phyloP scores from a whole-genome alignment of 2,329 filamentous ascomycete species.

The Cadophora sp. region DNA sequence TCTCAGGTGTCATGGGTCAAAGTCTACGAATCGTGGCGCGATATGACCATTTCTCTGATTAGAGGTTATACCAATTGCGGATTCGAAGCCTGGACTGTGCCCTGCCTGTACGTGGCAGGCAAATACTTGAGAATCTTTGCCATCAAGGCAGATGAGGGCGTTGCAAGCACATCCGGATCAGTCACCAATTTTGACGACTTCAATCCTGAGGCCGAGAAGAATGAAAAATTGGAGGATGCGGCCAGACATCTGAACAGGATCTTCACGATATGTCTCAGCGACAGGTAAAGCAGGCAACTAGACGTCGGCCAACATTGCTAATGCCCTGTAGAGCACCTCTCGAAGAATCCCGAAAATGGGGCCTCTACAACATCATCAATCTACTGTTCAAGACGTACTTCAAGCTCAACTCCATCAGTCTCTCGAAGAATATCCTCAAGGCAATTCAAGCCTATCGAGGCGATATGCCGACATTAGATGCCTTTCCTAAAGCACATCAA shows the following conservation, averaged over 20 bases:
- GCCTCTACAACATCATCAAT: conserved; percentile 93
- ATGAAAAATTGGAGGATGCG: conserved; percentile 88
- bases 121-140: conserved; percentile 89
- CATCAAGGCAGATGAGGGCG: conserved; percentile 84
- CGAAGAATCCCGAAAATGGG: conserved; percentile 95
- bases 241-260: conserved; percentile 90
- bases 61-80: conserved; percentile 79
- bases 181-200: conserved; percentile 76
- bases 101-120: conserved; percentile 85
- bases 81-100: conserved; percentile 91
- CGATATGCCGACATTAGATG: conserved; percentile 81
- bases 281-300: conserved; percentile 66
- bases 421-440: conserved; percentile 88
- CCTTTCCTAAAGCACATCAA: conserved; percentile 87
- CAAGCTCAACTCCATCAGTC: conserved; percentile 86
- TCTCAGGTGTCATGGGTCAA: conserved; percentile 63
- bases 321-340: conserved; percentile 69
- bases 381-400: conserved; percentile 99
- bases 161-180: conserved; percentile 52
- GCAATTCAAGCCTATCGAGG: conserved; percentile 77
- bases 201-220: conserved; percentile 75
- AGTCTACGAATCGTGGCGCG: conserved; percentile 89
- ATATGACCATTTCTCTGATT: conserved; percentile 77
- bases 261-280: conserved; percentile 87
- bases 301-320: neutral